These are phyloP conservation scores for Vigna mungo DNA, from an alignment of 306 rosid genomes.

Conservation along the genomic window DNA sequence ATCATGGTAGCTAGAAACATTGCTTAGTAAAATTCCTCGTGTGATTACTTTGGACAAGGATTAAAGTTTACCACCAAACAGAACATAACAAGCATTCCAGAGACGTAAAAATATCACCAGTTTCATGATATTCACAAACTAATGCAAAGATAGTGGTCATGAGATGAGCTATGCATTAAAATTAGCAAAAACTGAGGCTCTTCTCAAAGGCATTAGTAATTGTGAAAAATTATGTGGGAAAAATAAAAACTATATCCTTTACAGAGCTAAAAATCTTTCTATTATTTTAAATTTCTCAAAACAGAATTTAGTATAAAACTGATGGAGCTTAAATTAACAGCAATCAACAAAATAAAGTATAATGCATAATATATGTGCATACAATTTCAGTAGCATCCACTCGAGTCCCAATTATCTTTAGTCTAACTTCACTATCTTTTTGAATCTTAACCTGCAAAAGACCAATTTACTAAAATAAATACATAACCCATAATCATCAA, in stretches of 20 bases:
- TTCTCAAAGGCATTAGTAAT: background rate
- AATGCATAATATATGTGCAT: slow-evolving; percentile 42
- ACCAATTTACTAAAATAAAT: slow-evolving; percentile 42
- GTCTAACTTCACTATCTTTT: slow-evolving; percentile 96
- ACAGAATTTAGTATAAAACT: slow-evolving; percentile 29
- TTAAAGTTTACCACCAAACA: background rate
- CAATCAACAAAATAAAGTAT: slow-evolving; percentile 27
- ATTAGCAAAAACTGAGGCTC: slow-evolving; percentile 17
- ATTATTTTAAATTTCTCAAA: slow-evolving; percentile 24
- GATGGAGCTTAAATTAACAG: slow-evolving; percentile 22
- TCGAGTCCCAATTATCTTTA: slow-evolving; percentile 95
- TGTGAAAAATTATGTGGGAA: slow-evolving; percentile 7
- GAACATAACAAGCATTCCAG: slow-evolving; percentile 6
- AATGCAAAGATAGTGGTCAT: slow-evolving; percentile 10
- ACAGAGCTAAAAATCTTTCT: slow-evolving; percentile 17
- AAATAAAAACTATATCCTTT: slow-evolving; percentile 12
- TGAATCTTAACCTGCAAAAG: slow-evolving; percentile 89
- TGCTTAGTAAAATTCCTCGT: background rate
- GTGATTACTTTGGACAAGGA: slow-evolving; percentile 9
- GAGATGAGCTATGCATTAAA: slow-evolving; percentile 22
- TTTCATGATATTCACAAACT: background rate
- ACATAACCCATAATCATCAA: slow-evolving; percentile 1
- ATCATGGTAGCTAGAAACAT: slow-evolving; percentile 8
- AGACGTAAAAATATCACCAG: background rate
- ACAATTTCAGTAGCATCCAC: slow-evolving; percentile 99